A percentile compares a stretch with the other conserved stretches of the same genome.
phyloP scores from a whole-genome alignment of 345 rosid species.

The Syzygium aromaticum region DNA sequence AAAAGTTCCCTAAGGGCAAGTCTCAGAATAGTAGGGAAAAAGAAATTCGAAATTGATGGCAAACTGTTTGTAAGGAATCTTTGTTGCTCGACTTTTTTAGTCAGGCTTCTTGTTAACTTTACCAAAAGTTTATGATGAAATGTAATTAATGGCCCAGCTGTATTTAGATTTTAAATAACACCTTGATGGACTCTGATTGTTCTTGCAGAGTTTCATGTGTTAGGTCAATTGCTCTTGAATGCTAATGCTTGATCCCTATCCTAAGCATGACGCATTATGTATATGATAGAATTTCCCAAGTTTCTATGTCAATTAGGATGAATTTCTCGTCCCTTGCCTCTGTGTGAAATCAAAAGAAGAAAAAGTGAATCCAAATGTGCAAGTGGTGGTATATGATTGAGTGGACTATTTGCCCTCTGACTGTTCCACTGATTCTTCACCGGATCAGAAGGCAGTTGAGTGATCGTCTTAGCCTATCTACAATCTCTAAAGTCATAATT shows the following conservation, averaged over 20 bases:
- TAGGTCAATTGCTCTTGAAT: neutral
- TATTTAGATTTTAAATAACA: neutral
- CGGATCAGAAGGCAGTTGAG: neutral
- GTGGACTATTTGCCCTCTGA: neutral
- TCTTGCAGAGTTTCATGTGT: neutral
- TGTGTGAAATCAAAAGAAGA: neutral
- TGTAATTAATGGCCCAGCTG: neutral
- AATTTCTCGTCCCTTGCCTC: neutral
- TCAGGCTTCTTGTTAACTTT: neutral
- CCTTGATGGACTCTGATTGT: neutral
- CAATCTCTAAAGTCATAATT: neutral
- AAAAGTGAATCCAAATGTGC: neutral
- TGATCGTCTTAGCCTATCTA: neutral
- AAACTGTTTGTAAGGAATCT: neutral
- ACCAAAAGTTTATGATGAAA: neutral
- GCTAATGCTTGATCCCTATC: neutral
- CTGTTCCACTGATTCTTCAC: neutral
- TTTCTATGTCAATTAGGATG: neutral
- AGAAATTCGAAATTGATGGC: neutral
- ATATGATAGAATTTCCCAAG: neutral
- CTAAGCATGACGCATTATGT: neutral
- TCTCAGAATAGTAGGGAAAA: neutral
- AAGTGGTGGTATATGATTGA: neutral
- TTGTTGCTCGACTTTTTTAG: neutral
- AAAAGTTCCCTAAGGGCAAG: neutral